Evolutionary conservation across 208 protist species (phyloP), one percentile per base, ranked within the genome.

Genomic region (Tritrichomonas musculus): DNA sequence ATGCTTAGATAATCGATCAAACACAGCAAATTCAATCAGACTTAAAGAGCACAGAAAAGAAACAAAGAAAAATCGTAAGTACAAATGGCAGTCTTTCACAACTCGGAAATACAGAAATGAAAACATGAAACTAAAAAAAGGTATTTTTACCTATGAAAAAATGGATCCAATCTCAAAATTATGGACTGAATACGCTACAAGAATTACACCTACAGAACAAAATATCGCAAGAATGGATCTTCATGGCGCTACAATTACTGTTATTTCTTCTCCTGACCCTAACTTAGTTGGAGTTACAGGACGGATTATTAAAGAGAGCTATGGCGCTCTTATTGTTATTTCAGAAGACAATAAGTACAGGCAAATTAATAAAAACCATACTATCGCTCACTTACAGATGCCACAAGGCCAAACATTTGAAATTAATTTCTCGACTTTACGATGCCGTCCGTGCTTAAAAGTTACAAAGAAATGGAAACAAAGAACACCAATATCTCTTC

Each of bases 321-420:
- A 44, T 88, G 47, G 47, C 20, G 41, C 77, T 57, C 44, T 88
- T 20, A 88, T 88, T 39, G n/a, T 88, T 20, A 47, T 88, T 20
- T 88, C 77, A 33, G 47, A 57, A 39, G 77, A 88, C 39, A 88
- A 88, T 39, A 88, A 88, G 57, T 5, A 57, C 5, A 88, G 47
- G 17, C 77, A 88, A 57, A 39, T 88, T 36, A 88, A 88, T 30
- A 88, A 88, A 57, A 88, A 88, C 39, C 77, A 88, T 36, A 88
- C 41, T 39, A 33, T 88, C 11, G 22, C 44, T 22, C 27, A 39
- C n/a, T 20, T 82, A 11, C 41, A 50, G 27, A 33, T 47, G 27
- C 73, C 73, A 82, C 17, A 5, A 22, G 53, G 17, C 5, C 53
- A 60, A 17, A 60, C 53, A 60, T 88, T 39, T 60, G 77, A 88